phyloP scores from a whole-genome alignment of 495 filamentous ascomycete genomes.

The Talaromyces wortmannii region DNA sequence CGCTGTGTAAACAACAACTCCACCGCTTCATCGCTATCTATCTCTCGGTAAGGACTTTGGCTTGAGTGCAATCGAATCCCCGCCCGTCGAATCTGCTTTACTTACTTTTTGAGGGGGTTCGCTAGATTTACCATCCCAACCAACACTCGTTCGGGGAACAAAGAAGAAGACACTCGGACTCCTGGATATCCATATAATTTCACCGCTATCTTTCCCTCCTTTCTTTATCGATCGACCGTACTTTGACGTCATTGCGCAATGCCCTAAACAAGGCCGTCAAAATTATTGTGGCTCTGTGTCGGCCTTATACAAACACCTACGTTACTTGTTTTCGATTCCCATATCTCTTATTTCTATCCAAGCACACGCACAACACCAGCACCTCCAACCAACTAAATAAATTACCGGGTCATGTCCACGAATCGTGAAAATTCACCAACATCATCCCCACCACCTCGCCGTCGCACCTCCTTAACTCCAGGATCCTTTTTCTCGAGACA shows the following conservation, averaged over 20 bases:
- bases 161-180: too few species aligned
- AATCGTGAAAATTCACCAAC: slow-evolving; percentile 42
- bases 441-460: slow-evolving; percentile 29
- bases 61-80: too few species aligned
- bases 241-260: slow-evolving; percentile 7
- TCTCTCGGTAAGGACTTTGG: too few species aligned
- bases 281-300: neutral
- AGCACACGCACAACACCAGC: neutral
- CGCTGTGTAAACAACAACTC: too few species aligned
- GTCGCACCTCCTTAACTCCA: slow-evolving; percentile 43
- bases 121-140: too few species aligned
- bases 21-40: too few species aligned
- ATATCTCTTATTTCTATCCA: neutral
- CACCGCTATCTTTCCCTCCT: neutral
- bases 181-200: neutral
- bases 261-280: slow-evolving; percentile 1
- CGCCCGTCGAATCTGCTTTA: too few species aligned
- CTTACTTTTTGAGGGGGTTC: too few species aligned
- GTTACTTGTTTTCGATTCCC: neutral
- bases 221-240: slow-evolving; percentile 3
- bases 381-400: neutral
- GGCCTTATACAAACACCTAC: neutral
- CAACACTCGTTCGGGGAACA: too few species aligned
- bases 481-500: slow-evolving; percentile 37
- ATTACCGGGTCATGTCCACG: slow-evolving; percentile 33